Evolutionary conservation across 2,329 filamentous ascomycete genomes (phyloP), one percentile per base, ranked within the genome.

Genomic region (Aspergillus sojae): DNA sequence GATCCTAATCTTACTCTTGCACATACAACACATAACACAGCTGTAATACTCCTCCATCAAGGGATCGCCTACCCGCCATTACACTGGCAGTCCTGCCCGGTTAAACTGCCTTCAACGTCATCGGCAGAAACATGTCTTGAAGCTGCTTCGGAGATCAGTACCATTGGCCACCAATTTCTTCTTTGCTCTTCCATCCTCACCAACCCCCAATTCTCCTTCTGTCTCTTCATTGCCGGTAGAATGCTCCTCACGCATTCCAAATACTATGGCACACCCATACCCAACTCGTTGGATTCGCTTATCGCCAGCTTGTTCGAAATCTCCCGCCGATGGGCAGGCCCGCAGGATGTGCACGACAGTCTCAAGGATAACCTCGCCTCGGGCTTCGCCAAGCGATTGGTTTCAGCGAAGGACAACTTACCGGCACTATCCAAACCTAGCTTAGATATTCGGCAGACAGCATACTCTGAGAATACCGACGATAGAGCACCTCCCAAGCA

Each of bases 1-100:
- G 83, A 85, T 53, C 83, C 82, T 0, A 84, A 84, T 54, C 70
- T 84, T 19, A 83, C 82, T 0, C 68, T 84, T 0, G 82, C 82
- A 0, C 81, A 85, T 45, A 75, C 82, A 4, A 84, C 81, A 0
- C 82, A 84, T 54, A 84, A 84, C 61, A 80, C 81, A 0, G 82
- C 81, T 0, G 81, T 83, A 64, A 83, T 84, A 11, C 70, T 84
- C 0, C 69, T 84, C 0, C 83, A 84, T 59, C 82, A 84, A 59
- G 72, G 75, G 7, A 83, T 84, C 46, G 82, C 82, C 68, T 75
- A 76, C 50, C 76, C 76, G 5, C 70, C 74, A 2, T 28, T 65
- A 23, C 63, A 77, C 28, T 77, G 72, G 73, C 66, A 71, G 72
- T 63, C 62, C 16, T 73, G 65, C 67, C 62, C 71, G 30, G 72